Conservation (phyloP, 2,329 filamentous ascomycete genomes). For the Cordyceps farinosa region DNA sequence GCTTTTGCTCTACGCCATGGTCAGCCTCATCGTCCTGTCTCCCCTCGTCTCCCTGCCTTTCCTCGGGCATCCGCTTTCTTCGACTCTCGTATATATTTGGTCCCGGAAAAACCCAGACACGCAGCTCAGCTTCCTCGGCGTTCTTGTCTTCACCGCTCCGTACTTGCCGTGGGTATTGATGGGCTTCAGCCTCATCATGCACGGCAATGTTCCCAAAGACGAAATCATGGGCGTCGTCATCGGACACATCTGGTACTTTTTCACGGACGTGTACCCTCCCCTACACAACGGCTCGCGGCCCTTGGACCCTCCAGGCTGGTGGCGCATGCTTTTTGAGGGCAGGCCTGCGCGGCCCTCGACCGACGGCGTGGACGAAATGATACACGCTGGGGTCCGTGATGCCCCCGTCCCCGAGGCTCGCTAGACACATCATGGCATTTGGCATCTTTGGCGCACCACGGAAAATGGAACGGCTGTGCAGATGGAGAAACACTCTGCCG, state of each 20-base stretch:
- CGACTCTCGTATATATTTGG: constrained; percentile 97
- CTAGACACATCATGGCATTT: constrained; percentile 1
- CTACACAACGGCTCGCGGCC: constrained; percentile 81
- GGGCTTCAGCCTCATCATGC: constrained; percentile 85
- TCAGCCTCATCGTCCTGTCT: constrained; percentile 74
- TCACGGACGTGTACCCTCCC: constrained; percentile 92
- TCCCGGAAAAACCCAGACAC: constrained; percentile 91
- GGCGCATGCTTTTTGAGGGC: constrained; percentile 79
- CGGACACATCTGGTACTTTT: constrained; percentile 97
- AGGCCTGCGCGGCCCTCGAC: constrained; percentile 45
- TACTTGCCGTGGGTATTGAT: constrained; percentile 96
- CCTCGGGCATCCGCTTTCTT: constrained; percentile 87
- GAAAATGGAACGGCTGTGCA: background rate
- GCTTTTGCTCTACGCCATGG: constrained; percentile 82
- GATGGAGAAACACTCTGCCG: background rate
- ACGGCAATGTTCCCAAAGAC: constrained; percentile 86
- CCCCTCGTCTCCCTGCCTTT: constrained; percentile 90
- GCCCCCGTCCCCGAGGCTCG: constrained; percentile 10
- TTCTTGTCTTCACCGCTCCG: constrained; percentile 88
- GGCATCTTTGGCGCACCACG: constrained; percentile 4
- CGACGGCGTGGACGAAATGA: constrained; percentile 31
- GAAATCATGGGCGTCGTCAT: constrained; percentile 94
- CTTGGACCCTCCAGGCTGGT: constrained; percentile 85
- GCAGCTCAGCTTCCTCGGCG: constrained; percentile 78
- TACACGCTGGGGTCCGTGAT: constrained; percentile 11